Base-by-base conservation (phyloP, 2,329 filamentous ascomycete species). In the Tympanopsis confertula region DNA sequence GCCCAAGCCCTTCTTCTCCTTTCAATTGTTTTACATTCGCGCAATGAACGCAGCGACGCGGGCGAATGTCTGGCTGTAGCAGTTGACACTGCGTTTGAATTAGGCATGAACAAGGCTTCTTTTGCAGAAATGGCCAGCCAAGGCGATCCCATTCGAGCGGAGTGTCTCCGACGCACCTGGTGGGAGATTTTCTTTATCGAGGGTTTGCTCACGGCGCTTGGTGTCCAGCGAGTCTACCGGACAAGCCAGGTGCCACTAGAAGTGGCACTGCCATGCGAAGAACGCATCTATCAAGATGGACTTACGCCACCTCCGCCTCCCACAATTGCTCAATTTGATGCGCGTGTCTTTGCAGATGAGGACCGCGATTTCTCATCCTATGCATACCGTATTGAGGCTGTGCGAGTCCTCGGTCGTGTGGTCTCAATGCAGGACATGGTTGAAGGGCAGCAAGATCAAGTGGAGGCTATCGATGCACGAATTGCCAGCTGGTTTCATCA, bases 151-250 rank as follows among this genome's bases (percentile, higher is more conserved):
- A 7, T 33, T 7, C 30, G 30, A 7, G 69, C 72, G 43, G 75
- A 80, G 49, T 69, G 65, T 44, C 62, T 72, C 54, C 65, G 74
- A 35, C 63, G 76, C 36, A 80, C 74, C 5, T 80, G 75, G 75
- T 80, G 76, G 76, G 72, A 75, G 45, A 57, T 80, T 39, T 77
- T 70, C 47, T 62, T 70, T 14, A 58, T 71, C 13, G 76, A 79
- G 47, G 71, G 68, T 20, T 66, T 78, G 54, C 58, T 78, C 44
- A 69, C 71, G 5, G 30, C 30, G 30, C 30, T 33, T 7, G 71
- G 69, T 4, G 64, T 79, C 48, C 61, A 62, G 13, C 63, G 65
- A 32, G 65, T 59, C 15, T 66, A 67, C 47, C 53, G 53, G 32
- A 67, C 72, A 39, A 17, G 30, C 30, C 10, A 7, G 17, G 15